Base-by-base conservation (phyloP, 495 filamentous ascomycete species). In the Daldinia bambusicola region DNA sequence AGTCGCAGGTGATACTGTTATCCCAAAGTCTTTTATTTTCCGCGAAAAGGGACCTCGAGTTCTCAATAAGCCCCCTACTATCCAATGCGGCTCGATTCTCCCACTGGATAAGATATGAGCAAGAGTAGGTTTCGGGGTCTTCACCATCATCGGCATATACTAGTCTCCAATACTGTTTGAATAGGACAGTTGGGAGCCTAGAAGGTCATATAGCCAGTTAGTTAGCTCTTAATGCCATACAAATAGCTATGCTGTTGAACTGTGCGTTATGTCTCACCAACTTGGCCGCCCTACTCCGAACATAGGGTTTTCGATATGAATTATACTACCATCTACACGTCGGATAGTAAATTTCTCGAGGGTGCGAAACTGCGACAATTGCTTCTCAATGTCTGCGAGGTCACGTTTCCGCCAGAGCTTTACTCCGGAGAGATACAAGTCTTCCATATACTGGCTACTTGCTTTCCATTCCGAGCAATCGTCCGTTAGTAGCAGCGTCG, bases 21-120 rank as follows among this genome's bases (percentile, higher is more conserved):
- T 61, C 37, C 65, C 65, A 67, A 5, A 48, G 10, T 55, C 55
- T 34, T 55, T 26, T 22, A 34, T 5, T 55, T 36, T 22, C 32
- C 34, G 53, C 18, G 38, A 67, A 61, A 22, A 67, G 34, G 2
- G 14, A 22, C 40, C 38, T 22, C 40, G 9, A 14, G 51, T 76
- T 64, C 72, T 82, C 65, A 61, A 79, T 75, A 52, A 76, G 68
- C 64, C 74, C 77, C 68, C 75, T 71, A 57, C 78, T 78, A 63
- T 77, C 75, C 66, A 67, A 71, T 61, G 66, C 60, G 61, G 72
- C 74, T 69, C 68, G 75, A 64, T 80, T 82, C 32, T 43, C 76
- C 80, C 77, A 81, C 63, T 77, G 71, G 55, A 81, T 64, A 50
- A 81, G 74, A 68, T 80, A 81, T 59, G 79, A 74, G 75, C 77